Evolutionary conservation across 805 yeast species (phyloP).

Genomic region (Metschnikowia kofuensis): DNA sequence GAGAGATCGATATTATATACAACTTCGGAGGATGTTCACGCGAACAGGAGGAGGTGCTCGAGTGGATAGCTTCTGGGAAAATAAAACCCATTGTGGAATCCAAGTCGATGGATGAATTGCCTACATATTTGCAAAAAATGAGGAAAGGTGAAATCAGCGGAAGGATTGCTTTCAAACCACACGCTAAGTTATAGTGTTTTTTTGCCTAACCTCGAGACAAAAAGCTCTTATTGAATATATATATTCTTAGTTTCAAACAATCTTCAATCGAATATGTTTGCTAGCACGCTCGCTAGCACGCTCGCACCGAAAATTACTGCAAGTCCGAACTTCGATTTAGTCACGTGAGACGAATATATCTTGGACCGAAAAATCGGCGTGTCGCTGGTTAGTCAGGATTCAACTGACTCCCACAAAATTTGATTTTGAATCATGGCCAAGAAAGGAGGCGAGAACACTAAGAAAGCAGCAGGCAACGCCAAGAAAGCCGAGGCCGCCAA

Average conservation of each 20-base stretch:
- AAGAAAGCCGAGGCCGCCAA: constrained; percentile 63
- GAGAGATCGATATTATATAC: constrained; percentile 40
- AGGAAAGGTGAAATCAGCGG: constrained; percentile 39
- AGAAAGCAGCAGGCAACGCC: constrained; percentile 63
- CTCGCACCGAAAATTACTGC: not conserved
- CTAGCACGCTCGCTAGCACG: too few relatives aligned
- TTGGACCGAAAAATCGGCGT: not conserved
- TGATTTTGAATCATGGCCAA: constrained; percentile 17
- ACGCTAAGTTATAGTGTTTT: constrained; percentile 2
- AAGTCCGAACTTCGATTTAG: constrained; percentile 9
- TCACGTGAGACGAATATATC: constrained; percentile 4
- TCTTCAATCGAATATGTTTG: not conserved
- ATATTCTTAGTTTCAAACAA: not conserved
- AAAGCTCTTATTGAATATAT: not conserved
- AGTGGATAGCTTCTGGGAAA: constrained; percentile 39
- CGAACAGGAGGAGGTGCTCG: constrained; percentile 43
- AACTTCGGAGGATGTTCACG: constrained; percentile 44
- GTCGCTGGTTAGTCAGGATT: constrained; percentile 5
- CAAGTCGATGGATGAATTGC: constrained; percentile 33
- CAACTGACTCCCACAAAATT: not conserved
- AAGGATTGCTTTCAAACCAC: constrained; percentile 36
- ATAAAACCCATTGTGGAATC: constrained; percentile 35
- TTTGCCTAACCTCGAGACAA: too few relatives aligned
- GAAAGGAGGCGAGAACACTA: constrained; percentile 44
- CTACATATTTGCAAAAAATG: constrained; percentile 33